Evolutionary conservation across 2,329 filamentous ascomycete species (phyloP), one percentile per base, ranked within the genome.

Genomic region (Aspergillus quadrilineatus): DNA sequence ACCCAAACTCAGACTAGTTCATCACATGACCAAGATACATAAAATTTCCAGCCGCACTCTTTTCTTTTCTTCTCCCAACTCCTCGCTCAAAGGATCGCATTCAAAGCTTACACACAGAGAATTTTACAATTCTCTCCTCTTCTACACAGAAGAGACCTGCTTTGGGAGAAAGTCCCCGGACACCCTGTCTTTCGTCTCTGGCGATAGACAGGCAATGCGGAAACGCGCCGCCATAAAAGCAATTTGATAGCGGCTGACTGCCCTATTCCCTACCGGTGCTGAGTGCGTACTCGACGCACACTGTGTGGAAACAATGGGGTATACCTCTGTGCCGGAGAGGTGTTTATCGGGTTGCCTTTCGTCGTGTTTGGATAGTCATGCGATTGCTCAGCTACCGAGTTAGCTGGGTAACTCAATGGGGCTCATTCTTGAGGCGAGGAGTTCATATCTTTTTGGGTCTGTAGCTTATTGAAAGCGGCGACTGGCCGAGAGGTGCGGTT

Each of bases 91-190:
- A 91, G 91, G 91, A 96, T 97, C 93, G 93, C 92, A 89, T 87
- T 96, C 92, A 89, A 96, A 97, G 93, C 92, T 91, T 79, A 92
- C 90, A 88, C 80, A 96, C 90, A 88, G 90, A 89, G 90, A 89
- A 64, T 59, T 50, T 37, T 42, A 44, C 8, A 39, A 84, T 71
- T 67, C 75, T 56, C 68, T 69, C 70, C 67, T 69, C 73, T 64
- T 65, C 63, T 61, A 68, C 68, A 14, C 14, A 9, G 46, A 69
- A 30, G 50, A 50, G 48, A 71, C 63, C 67, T 73, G 92, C 92
- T 97, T 97, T 94, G 92, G 93, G 93, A 96, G 93, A 97, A 97
- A 97, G 93, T 97, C 93, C 93, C 93, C 93, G 93, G 93, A 97
- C 92, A 87, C 62, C 79, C 83, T 82, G 82, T 79, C 75, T 71